Percentiles rank a stretch among this genome's conserved stretches.
phyloP scores from a whole-genome alignment of 768 basidiomycete species.

The Serendipita vermifera region DNA sequence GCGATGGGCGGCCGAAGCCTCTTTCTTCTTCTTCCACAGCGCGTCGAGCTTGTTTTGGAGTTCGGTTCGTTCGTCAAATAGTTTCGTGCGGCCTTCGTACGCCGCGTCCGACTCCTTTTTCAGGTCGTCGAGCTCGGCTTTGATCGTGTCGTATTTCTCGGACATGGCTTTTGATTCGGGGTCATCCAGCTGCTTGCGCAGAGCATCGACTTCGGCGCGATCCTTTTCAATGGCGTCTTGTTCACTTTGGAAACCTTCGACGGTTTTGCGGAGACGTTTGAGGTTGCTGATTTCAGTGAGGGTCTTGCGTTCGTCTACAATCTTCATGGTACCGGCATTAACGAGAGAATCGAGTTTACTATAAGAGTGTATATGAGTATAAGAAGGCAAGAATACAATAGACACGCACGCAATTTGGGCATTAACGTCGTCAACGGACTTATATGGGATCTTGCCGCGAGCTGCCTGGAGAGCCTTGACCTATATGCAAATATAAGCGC shows the following conservation, averaged over 20 bases:
- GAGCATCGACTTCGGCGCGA: slow-evolving; percentile 56
- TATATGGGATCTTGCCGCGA: slow-evolving; percentile 65
- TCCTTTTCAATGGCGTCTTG: slow-evolving; percentile 75
- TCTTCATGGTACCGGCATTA: slow-evolving; percentile 81
- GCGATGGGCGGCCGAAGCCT: slow-evolving; percentile 53
- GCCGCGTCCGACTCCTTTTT: slow-evolving; percentile 79
- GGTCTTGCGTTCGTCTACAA: slow-evolving; percentile 91
- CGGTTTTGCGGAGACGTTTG: slow-evolving; percentile 55
- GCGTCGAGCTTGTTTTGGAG: slow-evolving; percentile 55
- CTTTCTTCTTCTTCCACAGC: slow-evolving; percentile 66
- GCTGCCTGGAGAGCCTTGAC: slow-evolving; percentile 77
- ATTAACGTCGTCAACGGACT: slow-evolving; percentile 76
- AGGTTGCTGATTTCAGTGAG: slow-evolving; percentile 72
- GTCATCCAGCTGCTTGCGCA: slow-evolving; percentile 77
- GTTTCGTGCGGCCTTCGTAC: slow-evolving; percentile 62
- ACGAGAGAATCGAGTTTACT: slow-evolving; percentile 82
- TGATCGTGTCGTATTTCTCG: slow-evolving; percentile 70
- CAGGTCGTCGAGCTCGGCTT: slow-evolving; percentile 71
- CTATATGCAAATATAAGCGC: slow-evolving; percentile 28
- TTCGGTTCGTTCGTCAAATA: slow-evolving; percentile 76
- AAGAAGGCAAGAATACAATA: not conserved
- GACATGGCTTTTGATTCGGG: slow-evolving; percentile 73
- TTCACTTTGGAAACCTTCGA: slow-evolving; percentile 70
- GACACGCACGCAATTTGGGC: slow-evolving; percentile 61
- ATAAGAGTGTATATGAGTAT: slow-evolving; percentile 4